phyloP scores from a whole-genome alignment of 371 early-diverging fungal genomes.

The Basidiobolus meristosporus region DNA sequence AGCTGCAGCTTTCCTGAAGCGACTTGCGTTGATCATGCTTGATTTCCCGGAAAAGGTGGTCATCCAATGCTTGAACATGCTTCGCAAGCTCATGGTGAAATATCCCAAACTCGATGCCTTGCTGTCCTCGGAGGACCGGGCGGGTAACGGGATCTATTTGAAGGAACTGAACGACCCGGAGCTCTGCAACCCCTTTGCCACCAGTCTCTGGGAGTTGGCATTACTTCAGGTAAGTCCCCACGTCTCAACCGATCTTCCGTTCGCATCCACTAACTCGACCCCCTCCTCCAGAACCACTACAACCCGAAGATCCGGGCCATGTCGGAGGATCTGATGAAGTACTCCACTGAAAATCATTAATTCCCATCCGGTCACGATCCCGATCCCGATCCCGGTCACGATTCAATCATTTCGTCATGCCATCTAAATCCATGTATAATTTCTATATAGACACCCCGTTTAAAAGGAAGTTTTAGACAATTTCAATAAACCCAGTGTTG shows the following conservation, averaged over 20 bases:
- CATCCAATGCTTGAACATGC: constrained; percentile 15
- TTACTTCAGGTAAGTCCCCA: constrained; percentile 35
- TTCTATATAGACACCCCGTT: no score
- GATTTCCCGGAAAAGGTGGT: constrained; percentile 43
- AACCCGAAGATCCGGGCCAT: constrained; percentile 49
- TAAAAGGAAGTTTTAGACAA: no score
- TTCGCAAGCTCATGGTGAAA: constrained; percentile 17
- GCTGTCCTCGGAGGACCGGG: constrained; percentile 62
- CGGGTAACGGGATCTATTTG: constrained; percentile 56
- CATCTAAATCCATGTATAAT: no score
- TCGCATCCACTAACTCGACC: not conserved
- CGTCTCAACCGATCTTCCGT: not conserved
- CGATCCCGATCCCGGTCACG: no score
- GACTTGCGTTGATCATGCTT: constrained; percentile 20
- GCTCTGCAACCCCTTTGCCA: constrained; percentile 80
- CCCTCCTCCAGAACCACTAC: constrained; percentile 35
- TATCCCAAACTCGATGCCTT: constrained; percentile 59
- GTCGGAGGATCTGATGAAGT: no score
- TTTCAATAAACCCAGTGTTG: no score
- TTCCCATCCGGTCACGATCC: no score
- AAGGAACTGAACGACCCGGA: constrained; percentile 78
- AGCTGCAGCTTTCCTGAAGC: constrained; percentile 43
- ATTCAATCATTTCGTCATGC: no score
- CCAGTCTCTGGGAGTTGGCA: constrained; percentile 67
- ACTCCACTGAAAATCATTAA: no score